These are phyloP conservation scores for Hyaloscypha variabilis DNA, from an alignment of 495 filamentous ascomycete genomes.

Conservation along the genomic window DNA sequence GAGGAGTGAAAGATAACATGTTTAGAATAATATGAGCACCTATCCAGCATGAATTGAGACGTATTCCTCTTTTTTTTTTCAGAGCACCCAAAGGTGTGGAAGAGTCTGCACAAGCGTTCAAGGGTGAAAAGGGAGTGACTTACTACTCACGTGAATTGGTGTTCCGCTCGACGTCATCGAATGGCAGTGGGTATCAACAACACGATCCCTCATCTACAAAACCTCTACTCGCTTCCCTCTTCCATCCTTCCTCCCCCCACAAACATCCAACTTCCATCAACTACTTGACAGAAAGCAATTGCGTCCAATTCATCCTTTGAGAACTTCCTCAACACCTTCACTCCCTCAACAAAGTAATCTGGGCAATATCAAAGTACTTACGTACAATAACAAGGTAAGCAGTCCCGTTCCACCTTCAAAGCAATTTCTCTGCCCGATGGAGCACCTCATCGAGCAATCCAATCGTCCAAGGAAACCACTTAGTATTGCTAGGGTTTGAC, in stretches of 20 bases:
- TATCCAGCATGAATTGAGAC: not conserved
- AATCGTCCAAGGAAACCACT: too few species aligned
- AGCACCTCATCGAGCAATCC: too few species aligned
- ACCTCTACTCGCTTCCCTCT: not conserved
- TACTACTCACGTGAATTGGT: not conserved
- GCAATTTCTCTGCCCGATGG: too few species aligned
- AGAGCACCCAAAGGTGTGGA: not conserved
- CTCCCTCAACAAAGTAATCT: not conserved
- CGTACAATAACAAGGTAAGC: not conserved
- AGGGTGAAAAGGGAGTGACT: not conserved
- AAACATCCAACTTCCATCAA: not conserved
- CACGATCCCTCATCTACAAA: not conserved
- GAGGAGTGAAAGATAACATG: constrained; percentile 78
- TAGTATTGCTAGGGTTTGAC: too few species aligned
- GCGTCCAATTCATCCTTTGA: not conserved
- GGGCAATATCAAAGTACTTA: not conserved
- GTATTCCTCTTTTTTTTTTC: not conserved
- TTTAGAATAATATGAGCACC: constrained; percentile 45
- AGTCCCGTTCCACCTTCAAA: not conserved
- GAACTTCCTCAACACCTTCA: not conserved
- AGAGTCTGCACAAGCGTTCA: not conserved
- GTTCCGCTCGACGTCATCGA: not conserved
- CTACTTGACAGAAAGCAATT: not conserved
- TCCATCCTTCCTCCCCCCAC: not conserved
- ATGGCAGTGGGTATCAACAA: too few species aligned